phyloP scores from a whole-genome alignment of 73 alveolate genomes.

The Paramecium pentaurelia region DNA sequence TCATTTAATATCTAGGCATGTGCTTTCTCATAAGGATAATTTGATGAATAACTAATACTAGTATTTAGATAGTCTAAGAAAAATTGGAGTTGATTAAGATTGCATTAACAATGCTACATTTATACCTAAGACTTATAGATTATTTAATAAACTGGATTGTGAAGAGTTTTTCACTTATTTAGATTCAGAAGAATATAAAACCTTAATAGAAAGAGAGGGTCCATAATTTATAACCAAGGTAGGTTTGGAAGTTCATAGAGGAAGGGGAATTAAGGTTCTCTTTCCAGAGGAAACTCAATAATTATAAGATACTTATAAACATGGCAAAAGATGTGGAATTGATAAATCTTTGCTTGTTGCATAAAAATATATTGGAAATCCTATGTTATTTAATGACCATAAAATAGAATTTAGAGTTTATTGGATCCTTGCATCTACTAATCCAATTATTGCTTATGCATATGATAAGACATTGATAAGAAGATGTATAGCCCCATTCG shows the following conservation, averaged over 20 bases:
- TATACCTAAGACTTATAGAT: conserved; percentile 54
- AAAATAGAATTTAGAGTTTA: conserved; percentile 54
- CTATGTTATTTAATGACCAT: conserved; percentile 5
- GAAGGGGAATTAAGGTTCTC: conserved; percentile 41
- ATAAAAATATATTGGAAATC: conserved; percentile 54
- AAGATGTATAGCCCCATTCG: conserved; percentile 34
- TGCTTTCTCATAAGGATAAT: conserved; percentile 21
- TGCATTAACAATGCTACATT: conserved; percentile 50
- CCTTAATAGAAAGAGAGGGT: background rate
- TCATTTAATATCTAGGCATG: background rate
- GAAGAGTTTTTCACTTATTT: conserved; percentile 20
- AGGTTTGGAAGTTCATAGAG: conserved; percentile 62
- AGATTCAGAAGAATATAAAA: conserved; percentile 27
- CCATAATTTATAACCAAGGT: conserved; percentile 44
- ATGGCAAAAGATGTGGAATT: conserved; percentile 44
- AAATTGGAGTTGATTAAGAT: background rate
- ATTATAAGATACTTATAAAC: background rate
- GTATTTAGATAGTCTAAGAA: background rate
- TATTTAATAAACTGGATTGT: conserved; percentile 23
- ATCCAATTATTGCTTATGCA: conserved; percentile 53
- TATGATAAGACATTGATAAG: conserved; percentile 42
- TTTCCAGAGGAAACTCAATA: background rate
- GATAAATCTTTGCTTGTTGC: background rate
- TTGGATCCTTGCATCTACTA: conserved; percentile 46
- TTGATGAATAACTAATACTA: background rate